Evolutionary conservation across 345 rosid species (phyloP), one percentile per base, ranked within the genome.

Genomic region (Ceriops tagal): DNA sequence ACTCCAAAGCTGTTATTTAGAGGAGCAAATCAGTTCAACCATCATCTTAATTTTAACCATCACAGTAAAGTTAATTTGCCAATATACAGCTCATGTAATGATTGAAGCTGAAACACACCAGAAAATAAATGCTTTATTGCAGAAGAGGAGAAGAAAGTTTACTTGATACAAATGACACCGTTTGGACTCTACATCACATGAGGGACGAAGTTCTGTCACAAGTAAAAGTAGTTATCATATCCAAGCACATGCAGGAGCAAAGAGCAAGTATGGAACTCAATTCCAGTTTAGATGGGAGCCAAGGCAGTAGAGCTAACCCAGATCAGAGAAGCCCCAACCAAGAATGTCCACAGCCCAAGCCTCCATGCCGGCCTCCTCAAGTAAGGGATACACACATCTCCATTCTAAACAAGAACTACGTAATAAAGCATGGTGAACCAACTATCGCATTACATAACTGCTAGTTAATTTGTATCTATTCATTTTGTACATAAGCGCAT

Each of bases 291-390:
- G n/a, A n/a, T 32, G 32, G 22, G 51, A 21, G 6, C 49, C 34
- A 51, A 27, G 58, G 72, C 20, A 28, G 32, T 21, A 30, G 8
- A 51, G 55, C 56, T 59, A 68, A 92, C 98, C 82, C 81, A 89
- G 82, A 76, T 90, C 91, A 16, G 92, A 92, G 81, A 92, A 92
- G 27, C 96, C 98, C 95, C 91, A 92, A 27, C 98, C 98, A 31
- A 92, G 98, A 79, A 92, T 81, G 80, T 92, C 98, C 61, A 92
- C 57, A 37, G 98, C 98, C 98, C 96, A 92, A 72, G 87, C 87
- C 71, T 89, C 98, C 72, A 87, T 71, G 68, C 86, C 91, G 56
- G 87, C 89, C 31, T 88, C 84, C 74, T 92, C 96, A 34, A 92
- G 92, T 65, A 85, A 71, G 46, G 92, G 90, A 75, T 83, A 85